Conservation (phyloP, 495 filamentous ascomycete species). For the Cudoniella acicularis region DNA sequence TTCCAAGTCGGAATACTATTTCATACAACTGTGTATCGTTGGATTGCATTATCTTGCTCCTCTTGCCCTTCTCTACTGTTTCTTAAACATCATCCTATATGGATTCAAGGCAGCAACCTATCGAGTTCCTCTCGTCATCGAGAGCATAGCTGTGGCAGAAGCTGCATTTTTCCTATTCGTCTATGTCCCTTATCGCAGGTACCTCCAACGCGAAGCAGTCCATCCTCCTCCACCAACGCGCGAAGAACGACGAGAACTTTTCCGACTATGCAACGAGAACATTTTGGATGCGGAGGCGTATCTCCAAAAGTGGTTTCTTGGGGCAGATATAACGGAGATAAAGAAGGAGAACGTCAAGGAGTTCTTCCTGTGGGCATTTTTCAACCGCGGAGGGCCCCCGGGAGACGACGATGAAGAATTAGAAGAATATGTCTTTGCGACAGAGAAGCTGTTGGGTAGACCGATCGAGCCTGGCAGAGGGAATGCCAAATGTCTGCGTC, state of each 20-base stretch:
- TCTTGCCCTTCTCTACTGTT: constrained; percentile 43
- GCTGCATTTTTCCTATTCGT: constrained; percentile 49
- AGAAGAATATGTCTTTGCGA: constrained; percentile 46
- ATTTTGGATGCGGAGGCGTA: constrained; percentile 54
- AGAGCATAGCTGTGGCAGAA: constrained; percentile 35
- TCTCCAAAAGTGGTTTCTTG: constrained; percentile 60
- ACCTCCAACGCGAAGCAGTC: constrained; percentile 45
- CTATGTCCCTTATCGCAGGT: constrained; percentile 47
- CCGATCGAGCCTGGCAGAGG: constrained; percentile 48
- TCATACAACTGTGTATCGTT: constrained; percentile 37
- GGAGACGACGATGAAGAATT: constrained; percentile 52
- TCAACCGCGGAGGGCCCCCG: constrained; percentile 37
- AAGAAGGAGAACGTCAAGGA: constrained; percentile 61
- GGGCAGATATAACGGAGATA: constrained; percentile 54
- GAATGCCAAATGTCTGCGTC: constrained; percentile 47
- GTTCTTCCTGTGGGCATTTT: constrained; percentile 62
- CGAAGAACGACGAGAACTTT: constrained; percentile 43
- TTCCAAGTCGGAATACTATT: constrained; percentile 18
- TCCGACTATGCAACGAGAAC: constrained; percentile 49
- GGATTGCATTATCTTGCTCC: constrained; percentile 49
- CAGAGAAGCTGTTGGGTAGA: constrained; percentile 47
- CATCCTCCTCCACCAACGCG: constrained; percentile 47
- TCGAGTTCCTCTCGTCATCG: constrained; percentile 26
- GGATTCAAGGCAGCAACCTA: constrained; percentile 25
- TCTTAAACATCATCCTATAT: constrained; percentile 30